Evolutionary conservation across 1,139 yeast genomes (phyloP).

Genomic region (Debaryomyces robertsiae): DNA sequence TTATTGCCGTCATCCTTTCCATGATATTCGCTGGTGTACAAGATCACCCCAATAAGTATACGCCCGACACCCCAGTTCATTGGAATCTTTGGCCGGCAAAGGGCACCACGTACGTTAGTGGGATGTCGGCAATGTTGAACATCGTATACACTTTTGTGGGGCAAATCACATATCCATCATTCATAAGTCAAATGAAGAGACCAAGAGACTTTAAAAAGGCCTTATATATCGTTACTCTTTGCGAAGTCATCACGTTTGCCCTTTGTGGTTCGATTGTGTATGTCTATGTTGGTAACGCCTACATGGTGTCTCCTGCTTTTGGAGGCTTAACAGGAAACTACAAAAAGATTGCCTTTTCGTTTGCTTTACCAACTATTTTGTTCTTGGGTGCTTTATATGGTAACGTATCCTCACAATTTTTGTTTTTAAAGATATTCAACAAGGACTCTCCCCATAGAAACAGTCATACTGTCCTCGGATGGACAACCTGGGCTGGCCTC

Average conservation of each 20-base stretch:
- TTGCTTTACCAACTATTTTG: constrained; percentile 60
- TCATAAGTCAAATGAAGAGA: constrained; percentile 60
- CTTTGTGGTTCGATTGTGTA: constrained; percentile 59
- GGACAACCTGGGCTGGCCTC: constrained; percentile 53
- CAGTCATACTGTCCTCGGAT: constrained; percentile 52
- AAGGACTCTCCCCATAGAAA: constrained; percentile 46
- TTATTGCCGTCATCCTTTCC: constrained; percentile 54
- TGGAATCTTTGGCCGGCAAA: constrained; percentile 51
- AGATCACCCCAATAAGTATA: constrained; percentile 47
- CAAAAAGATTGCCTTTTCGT: constrained; percentile 60
- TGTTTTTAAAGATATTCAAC: constrained; percentile 48
- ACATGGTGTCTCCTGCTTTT: constrained; percentile 61
- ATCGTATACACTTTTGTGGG: constrained; percentile 67
- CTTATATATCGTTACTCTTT: constrained; percentile 50
- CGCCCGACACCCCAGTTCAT: constrained; percentile 35
- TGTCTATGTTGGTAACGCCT: constrained; percentile 57
- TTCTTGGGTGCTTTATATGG: constrained; percentile 59
- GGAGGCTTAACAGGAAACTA: constrained; percentile 50
- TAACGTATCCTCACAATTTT: constrained; percentile 54
- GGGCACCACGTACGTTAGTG: constrained; percentile 56
- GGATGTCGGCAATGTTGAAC: constrained; percentile 59
- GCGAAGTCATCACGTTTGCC: constrained; percentile 52
- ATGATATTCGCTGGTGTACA: constrained; percentile 59
- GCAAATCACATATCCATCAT: constrained; percentile 63
- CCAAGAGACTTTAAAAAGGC: constrained; percentile 63